Evolutionary conservation across 495 filamentous ascomycete species (phyloP).

Genomic region (Aspergillus wentii): DNA sequence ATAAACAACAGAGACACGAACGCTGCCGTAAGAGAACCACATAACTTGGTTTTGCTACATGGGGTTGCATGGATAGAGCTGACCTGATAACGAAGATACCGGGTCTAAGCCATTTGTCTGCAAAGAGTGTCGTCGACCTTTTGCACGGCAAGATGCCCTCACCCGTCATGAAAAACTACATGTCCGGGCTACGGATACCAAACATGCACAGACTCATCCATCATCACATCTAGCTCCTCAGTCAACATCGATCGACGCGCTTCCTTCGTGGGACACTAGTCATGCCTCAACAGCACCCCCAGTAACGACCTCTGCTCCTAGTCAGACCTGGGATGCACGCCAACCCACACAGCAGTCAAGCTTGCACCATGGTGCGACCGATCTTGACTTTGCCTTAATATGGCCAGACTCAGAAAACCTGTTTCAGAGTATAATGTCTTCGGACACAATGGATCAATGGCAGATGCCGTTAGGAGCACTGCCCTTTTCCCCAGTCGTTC

Average conservation of each 20-base stretch:
- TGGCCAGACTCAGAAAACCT: slow-evolving; percentile 47
- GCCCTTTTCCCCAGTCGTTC: slow-evolving; percentile 32
- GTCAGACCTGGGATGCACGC: slow-evolving; percentile 22
- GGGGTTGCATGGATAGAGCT: too few species aligned
- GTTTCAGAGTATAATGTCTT: slow-evolving; percentile 43
- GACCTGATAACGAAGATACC: too few species aligned
- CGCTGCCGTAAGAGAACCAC: slow-evolving; percentile 36
- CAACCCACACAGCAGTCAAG: slow-evolving; percentile 12
- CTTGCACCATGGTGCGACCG: slow-evolving; percentile 23
- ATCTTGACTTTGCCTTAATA: slow-evolving; percentile 40
- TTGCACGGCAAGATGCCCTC: slow-evolving; percentile 44
- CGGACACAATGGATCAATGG: slow-evolving; percentile 40
- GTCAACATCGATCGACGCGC: slow-evolving; percentile 16
- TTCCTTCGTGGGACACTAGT: slow-evolving; percentile 21
- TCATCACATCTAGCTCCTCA: slow-evolving; percentile 14
- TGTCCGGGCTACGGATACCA: slow-evolving; percentile 23
- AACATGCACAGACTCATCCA: slow-evolving; percentile 15
- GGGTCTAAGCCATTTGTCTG: slow-evolving; percentile 42
- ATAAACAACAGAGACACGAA: slow-evolving; percentile 42
- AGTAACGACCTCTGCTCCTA: slow-evolving; percentile 19
- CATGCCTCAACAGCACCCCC: slow-evolving; percentile 18
- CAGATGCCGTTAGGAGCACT: slow-evolving; percentile 41
- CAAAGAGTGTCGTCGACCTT: slow-evolving; percentile 37
- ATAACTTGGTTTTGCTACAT: slow-evolving; percentile 2
- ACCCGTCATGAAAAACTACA: slow-evolving; percentile 45